Evolutionary conservation across 352 stramenopile genomes (phyloP), one percentile per base, ranked within the genome.

Genomic region (Phytophthora multivora): DNA sequence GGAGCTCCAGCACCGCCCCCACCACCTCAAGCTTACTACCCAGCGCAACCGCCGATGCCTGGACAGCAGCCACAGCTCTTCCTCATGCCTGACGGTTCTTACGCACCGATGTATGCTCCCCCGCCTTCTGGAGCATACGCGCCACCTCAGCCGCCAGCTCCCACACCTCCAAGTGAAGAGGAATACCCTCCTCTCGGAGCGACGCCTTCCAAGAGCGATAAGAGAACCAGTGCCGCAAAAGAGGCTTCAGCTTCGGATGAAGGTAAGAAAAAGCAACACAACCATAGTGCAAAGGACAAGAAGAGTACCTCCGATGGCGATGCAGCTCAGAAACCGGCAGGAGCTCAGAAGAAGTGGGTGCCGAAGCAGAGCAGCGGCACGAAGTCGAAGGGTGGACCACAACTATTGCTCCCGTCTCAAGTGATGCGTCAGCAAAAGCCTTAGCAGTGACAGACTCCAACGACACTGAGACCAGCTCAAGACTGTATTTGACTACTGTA

Each of bases 361-460:
- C 75, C 69, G 0, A 83, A 86, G 55, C 49, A 66, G 11, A 41
- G 46, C 12, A 42, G 53, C 4, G 54, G 55, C 5, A 26, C 46
- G 1, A 76, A 70, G 47, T 25, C 71, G 0, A 59, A 66, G 40
- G 39, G 57, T 28, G 57, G 47, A 25, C 51, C 56, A 7, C 59
- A 74, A 16, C 51, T 87, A 13, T 55, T 87, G 23, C 63, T 87
- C 18, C 77, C 77, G n/a, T 67, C 77, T 23, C 77, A 87, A 64
- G 39, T 87, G 13, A 56, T 87, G 66, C 68, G 73, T 10, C 72
- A 86, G 18, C 71, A 83, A 23, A 74, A 81, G 57, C 70, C 80
- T 38, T 59, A 79, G 47, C 45, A 71, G 25, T 62, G 72, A 50
- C 35, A 18, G 16, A 50, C 28, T 33, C 28, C 28, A 33, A 33